Conservation (phyloP, 2,329 filamentous ascomycete genomes). For the Cercospora sesami region DNA sequence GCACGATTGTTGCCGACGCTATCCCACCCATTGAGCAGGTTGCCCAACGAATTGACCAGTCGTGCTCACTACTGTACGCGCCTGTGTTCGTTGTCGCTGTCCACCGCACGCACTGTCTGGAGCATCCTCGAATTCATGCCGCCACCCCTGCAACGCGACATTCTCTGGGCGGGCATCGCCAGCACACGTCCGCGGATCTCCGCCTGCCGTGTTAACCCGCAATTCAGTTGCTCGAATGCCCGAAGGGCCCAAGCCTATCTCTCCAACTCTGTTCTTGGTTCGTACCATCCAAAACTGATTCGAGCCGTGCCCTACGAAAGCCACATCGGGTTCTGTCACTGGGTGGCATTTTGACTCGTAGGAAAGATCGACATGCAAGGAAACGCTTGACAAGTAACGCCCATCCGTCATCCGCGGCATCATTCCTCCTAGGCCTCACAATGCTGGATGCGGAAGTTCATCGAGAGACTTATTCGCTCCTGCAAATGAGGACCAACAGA, state of each 20-base stretch:
- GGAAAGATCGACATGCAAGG: background rate
- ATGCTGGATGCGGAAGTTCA: background rate
- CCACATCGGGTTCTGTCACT: background rate
- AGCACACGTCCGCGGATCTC: background rate
- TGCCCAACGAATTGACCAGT: background rate
- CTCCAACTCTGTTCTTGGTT: background rate
- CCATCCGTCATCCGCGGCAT: background rate
- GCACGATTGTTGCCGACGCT: background rate
- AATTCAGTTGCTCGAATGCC: background rate
- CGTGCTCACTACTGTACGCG: background rate
- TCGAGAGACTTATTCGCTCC: background rate
- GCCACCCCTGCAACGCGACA: background rate
- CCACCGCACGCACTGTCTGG: background rate
- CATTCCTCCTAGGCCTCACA: background rate
- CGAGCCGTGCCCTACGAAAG: background rate
- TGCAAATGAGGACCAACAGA: background rate
- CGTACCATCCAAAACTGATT: background rate
- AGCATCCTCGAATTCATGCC: background rate
- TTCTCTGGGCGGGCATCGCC: background rate
- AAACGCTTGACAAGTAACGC: background rate
- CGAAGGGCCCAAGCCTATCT: background rate
- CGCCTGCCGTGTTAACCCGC: background rate
- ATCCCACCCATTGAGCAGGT: background rate
- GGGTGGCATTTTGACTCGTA: background rate
- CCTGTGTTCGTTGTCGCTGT: background rate